Base-by-base conservation (phyloP, 192 early-diverging fungal genomes). In the Entomortierella beljakovae region DNA sequence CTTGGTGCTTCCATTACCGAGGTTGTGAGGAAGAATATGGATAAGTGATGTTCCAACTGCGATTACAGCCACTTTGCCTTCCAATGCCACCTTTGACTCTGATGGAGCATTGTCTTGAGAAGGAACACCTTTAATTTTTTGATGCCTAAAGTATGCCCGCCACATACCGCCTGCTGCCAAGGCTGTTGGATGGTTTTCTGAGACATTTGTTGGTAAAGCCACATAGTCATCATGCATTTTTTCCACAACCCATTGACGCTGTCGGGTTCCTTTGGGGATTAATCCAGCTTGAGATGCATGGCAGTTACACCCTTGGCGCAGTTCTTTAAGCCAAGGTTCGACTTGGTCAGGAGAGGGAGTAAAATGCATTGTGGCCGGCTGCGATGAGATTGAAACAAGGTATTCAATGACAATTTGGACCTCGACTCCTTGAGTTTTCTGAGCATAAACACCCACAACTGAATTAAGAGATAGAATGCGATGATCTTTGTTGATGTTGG, bases 101-200 rank as follows among this genome's bases (percentile, higher is more conserved):
- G 35, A 3, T 1, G 60, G n/a, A 18, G 42, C 65, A 25, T 22
- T 58, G 23, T 77, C 74, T 1, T 29, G 46, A 5, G 49, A 29
- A 5, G 74, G 74, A 16, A 77, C 54, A 3, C 74, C 74, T 54
- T 77, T 77, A 61, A 77, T 77, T 38, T 52, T 57, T 35, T 77
- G 74, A 29, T 18, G 20, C 66, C 58, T 77, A 35, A 76, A 76
- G 37, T 57, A 76, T 2, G 65, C 73, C 9, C 73, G 57, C 73
- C 73, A 76, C 73, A 76, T 76, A 25, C 73, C 73, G 15, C 73
- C 73, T 25, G 73, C 73, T 13, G 65, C 73, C 59, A 76, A 32
- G 26, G 73, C 58, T 18, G 73, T 59, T 23, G 73, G 73, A 35
- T 76, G 58, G 31, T 76, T 64, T 40, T 76, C 73, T 23, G 73